These are phyloP conservation scores for Waltergamsia citrina DNA, from an alignment of 2,329 filamentous ascomycete genomes.

Conservation along the genomic window DNA sequence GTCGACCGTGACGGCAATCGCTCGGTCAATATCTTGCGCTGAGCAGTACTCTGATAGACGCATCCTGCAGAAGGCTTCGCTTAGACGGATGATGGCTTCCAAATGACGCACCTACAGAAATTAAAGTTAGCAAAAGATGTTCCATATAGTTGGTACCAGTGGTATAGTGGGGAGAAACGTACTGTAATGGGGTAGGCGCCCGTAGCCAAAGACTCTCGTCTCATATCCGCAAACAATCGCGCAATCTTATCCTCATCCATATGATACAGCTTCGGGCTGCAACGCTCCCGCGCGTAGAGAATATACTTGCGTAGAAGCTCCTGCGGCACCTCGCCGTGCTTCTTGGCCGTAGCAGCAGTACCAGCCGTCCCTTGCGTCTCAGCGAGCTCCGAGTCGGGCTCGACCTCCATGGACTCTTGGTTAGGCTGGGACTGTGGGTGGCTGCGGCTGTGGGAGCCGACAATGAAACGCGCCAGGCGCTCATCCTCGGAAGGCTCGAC, in stretches of 20 bases:
- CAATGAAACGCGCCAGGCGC: conserved; percentile 86
- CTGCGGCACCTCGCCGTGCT: conserved; percentile 72
- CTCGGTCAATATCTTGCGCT: conserved; percentile 84
- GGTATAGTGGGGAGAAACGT: conserved; percentile 27
- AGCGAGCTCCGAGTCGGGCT: conserved; percentile 39
- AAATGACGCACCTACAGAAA: conserved; percentile 74
- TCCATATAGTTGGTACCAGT: too few species aligned
- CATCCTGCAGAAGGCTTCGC: conserved; percentile 95
- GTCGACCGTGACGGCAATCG: conserved; percentile 92
- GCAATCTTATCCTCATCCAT: conserved; percentile 98
- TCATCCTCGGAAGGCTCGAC: conserved; percentile 91
- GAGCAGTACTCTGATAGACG: conserved; percentile 93
- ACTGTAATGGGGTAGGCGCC: conserved; percentile 98
- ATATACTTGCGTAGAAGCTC: conserved; percentile 94
- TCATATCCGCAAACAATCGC: conserved; percentile 90
- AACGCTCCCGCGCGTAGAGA: conserved; percentile 83
- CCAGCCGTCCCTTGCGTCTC: conserved; percentile 21
- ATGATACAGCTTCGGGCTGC: conserved; percentile 86
- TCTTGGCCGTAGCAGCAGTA: conserved; percentile 13
- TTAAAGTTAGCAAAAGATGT: conserved; percentile 3
- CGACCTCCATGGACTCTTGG: conserved; percentile 55
- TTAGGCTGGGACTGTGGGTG: conserved; percentile 56
- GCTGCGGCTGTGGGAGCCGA: conserved; percentile 85
- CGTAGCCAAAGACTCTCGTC: conserved; percentile 82
- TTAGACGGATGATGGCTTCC: conserved; percentile 94